A percentile compares a stretch with the other conserved stretches of the same genome.
Evolutionary conservation across 116 monocot genomes (phyloP).

Genomic region (Dioscorea cayenensis): DNA sequence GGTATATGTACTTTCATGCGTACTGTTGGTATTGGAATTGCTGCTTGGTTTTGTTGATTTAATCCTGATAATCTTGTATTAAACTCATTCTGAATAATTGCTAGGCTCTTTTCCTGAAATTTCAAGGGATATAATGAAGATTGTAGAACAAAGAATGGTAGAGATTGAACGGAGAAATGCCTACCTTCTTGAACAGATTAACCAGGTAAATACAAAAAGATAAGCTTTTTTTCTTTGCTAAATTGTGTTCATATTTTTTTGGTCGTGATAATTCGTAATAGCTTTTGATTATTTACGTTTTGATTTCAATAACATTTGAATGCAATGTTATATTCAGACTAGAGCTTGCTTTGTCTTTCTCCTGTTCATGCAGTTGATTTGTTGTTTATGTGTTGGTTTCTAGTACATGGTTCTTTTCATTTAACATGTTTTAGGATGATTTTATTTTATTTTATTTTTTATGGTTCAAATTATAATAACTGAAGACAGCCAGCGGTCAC

Average conservation of each 20-base stretch:
- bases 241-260: background rate
- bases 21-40: background rate
- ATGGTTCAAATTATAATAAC: constrained; percentile 4
- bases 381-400: background rate
- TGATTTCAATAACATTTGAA: background rate
- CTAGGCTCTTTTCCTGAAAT: constrained; percentile 28
- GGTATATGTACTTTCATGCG: background rate
- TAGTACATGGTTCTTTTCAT: background rate
- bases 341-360: background rate
- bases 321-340: background rate
- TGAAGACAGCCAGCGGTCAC: constrained; percentile 75
- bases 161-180: constrained; percentile 62
- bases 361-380: background rate
- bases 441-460: background rate
- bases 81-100: background rate
- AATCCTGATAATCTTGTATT: background rate
- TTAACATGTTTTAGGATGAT: constrained; percentile 2
- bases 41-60: background rate
- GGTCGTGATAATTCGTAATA: background rate
- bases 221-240: background rate
- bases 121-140: constrained; percentile 38
- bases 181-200: constrained; percentile 52
- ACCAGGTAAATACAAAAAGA: constrained; percentile 34
- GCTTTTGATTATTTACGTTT: background rate
- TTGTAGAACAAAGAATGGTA: constrained; percentile 79